Percentiles rank a stretch among this genome's conserved stretches.
These are phyloP conservation scores for Polyporus arcularius DNA, from an alignment of 768 basidiomycete species.

Conservation along the genomic window DNA sequence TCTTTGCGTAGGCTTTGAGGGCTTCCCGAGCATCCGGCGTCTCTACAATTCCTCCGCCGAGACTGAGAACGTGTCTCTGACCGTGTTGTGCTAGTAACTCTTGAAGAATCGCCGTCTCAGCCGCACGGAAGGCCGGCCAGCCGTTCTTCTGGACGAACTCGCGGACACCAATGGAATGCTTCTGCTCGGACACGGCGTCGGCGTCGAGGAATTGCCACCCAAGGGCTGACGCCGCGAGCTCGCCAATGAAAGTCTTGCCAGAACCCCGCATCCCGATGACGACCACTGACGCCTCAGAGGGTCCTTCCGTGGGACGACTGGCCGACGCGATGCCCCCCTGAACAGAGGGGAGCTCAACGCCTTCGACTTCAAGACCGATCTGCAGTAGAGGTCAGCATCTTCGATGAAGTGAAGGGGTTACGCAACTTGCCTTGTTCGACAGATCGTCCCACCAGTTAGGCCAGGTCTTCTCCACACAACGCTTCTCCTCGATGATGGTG, in stretches of 20 bases:
- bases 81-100: conserved; percentile 62
- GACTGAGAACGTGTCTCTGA: conserved; percentile 74
- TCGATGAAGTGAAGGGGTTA: neutral
- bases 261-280: conserved; percentile 96
- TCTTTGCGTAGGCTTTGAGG: conserved; percentile 63
- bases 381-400: conserved; percentile 31
- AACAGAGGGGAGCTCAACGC: conserved; percentile 66
- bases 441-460: conserved; percentile 99
- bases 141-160: conserved; percentile 81
- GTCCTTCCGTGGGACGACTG: conserved; percentile 35
- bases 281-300: conserved; percentile 60
- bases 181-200: conserved; percentile 72
- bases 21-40: conserved; percentile 71
- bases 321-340: conserved; percentile 42
- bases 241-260: conserved; percentile 89
- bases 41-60: conserved; percentile 96
- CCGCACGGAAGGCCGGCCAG: conserved; percentile 87
- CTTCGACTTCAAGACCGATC: conserved; percentile 89
- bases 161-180: conserved; percentile 61
- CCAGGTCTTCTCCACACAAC: conserved; percentile 99
- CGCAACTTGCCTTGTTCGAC: conserved; percentile 76
- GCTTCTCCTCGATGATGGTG: conserved; percentile 91
- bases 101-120: conserved; percentile 69
- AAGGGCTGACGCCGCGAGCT: conserved; percentile 71
- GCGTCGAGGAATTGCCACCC: conserved; percentile 83